These are phyloP conservation scores for Salvia miltiorrhiza DNA, from an alignment of 257 asterid genomes.

Conservation along the genomic window DNA sequence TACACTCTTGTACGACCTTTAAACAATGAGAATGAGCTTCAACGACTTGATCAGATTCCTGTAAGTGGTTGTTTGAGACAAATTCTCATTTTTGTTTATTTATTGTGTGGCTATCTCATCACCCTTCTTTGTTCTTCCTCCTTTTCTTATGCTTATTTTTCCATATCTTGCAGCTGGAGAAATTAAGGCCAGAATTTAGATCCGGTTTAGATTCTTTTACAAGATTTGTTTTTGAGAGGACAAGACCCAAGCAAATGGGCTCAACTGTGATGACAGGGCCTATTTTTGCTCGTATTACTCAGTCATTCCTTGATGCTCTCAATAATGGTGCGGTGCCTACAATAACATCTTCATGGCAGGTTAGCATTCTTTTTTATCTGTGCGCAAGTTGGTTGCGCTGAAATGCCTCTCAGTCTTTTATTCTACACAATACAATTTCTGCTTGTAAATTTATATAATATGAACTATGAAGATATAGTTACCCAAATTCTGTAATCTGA, in stretches of 20 bases:
- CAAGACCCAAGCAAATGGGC: conserved; percentile 94
- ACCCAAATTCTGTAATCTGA: background rate
- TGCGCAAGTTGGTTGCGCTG: conserved; percentile 8
- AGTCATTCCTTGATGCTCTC: conserved; percentile 91
- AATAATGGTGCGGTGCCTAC: conserved; percentile 98
- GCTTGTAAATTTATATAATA: background rate
- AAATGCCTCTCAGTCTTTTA: background rate
- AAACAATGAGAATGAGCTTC: conserved; percentile 83
- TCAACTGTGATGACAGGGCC: conserved; percentile 97
- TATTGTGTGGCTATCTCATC: background rate
- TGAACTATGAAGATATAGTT: background rate
- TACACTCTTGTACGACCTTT: conserved; percentile 92
- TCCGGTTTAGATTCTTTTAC: conserved; percentile 89
- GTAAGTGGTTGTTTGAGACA: conserved; percentile 39
- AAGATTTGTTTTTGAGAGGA: conserved; percentile 86
- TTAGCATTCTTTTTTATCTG: conserved; percentile 31
- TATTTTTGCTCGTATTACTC: conserved; percentile 82
- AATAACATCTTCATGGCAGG: conserved; percentile 99
- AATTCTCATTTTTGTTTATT: background rate
- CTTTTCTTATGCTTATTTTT: background rate
- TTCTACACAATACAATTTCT: background rate
- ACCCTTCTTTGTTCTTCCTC: background rate
- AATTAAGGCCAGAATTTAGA: conserved; percentile 83
- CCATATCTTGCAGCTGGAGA: conserved; percentile 54
- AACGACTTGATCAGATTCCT: conserved; percentile 77